Evolutionary conservation across 257 asterid species (phyloP), one percentile per base, ranked within the genome.

Genomic region (Primulina huaijiensis): DNA sequence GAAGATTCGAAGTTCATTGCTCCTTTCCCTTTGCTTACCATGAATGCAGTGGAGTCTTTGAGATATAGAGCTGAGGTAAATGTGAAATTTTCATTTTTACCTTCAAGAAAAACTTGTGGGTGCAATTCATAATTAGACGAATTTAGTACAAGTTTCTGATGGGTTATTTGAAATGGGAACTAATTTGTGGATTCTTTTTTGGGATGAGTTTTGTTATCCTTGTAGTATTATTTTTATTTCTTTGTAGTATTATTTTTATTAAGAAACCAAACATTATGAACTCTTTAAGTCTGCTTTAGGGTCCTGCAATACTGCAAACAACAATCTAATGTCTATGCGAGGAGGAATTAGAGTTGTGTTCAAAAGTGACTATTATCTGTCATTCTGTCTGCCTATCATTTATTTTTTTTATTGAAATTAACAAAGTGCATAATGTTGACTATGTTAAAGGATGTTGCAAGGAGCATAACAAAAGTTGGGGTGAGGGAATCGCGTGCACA

Each of bases 61-160:
- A 87, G 96, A 34, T 94, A 94, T 82, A 92, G 99, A 83, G 92
- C 99, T 5, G 99, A 94, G 99, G 98, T 94, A 76, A 74, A 20
- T 65, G 25, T 58, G 52, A 60, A 60, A 31, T 16, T 73, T 62
- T 33, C 6, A 50, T 64, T 46, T 35, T 59, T 12, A 38, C 7
- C 23, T 60, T 17, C 34, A 46, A 8, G 57, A 59, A 69, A 77
- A 52, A 30, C 59, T 75, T 67, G 20, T 29, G 19, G 35, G 25
- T 27, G 34, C 38, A 50, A 63, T 67, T 65, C 35, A 65, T 59
- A 76, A 25, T 33, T 4, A 25, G 20, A 68, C 40, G 19, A 57
- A 59, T 62, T 30, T 30, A 43, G 23, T 52, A 29, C 27, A 52
- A 46, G 35, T 53, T 64, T 63, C 55, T 60, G 30, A 23, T 40